Evolutionary conservation across 805 yeast species (phyloP), one percentile per base, ranked within the genome.

Genomic region (Starmerella bombi): DNA sequence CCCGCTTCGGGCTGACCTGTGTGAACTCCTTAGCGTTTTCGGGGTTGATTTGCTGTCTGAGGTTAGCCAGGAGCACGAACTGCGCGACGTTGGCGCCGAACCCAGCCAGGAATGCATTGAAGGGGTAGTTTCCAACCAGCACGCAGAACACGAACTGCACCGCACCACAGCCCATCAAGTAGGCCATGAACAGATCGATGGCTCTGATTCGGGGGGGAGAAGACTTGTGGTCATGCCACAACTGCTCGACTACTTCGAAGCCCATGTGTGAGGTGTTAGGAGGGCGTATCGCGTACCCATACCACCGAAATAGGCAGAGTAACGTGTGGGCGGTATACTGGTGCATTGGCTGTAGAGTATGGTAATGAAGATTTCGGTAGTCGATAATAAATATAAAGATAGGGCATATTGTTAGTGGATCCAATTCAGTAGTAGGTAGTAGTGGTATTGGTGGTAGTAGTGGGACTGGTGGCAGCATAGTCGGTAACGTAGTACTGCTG

Each of bases 91-190:
- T 82, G 18, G 84, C 67, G 41, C 80, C 72, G 58, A 91, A 91
- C 1, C 97, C 97, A 17, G 94, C 88, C 44, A 91, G 69, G 58
- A 91, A 91, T 19, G 95, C 97, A 62, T 91, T 91, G 71, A 91
- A 91, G 15, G 99, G 99, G 50, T 80, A 91, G 53, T 74, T 83
- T 28, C 96, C 94, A 34, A 85, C 74, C 12, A 84, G 45, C 32
- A 77, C 51, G 50, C 81, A 80, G 60, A 85, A 88, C 3, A 67
- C 63, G 56, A 85, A 84, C 62, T 91, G 97, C 22, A 81, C 60
- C 1, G 71, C 62, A 1, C 94, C 98, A 44, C 83, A 65, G 0
- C 66, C 60, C 15, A 88, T 86, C 43, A 88, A 62, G 50, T 81
- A 85, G 20, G 59, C 72, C 55, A 88, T 68, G 56, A 86, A 91